Evolutionary conservation across 352 stramenopile genomes (phyloP), one percentile per base, ranked within the genome.

Genomic region (Phytophthora brassicae): DNA sequence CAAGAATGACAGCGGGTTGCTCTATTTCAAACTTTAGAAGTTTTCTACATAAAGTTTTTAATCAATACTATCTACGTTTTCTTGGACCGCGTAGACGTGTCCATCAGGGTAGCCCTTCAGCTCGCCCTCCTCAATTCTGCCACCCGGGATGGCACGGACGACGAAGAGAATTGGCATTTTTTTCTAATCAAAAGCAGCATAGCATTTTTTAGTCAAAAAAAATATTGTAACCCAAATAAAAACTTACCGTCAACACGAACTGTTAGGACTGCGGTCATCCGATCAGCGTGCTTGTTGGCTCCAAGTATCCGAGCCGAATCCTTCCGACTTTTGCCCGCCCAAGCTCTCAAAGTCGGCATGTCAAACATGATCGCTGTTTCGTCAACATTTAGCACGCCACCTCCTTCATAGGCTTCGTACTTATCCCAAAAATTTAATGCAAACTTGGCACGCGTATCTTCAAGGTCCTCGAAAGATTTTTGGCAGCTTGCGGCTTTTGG

Each of bases 11-110:
- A 6, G 52, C 44, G 12, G 59, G 50, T 23, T n/a, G 13, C 4
- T 54, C 42, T 31, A 66, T 43, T 26, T 61, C 24, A 41, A 41
- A 66, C 19, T 66, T 53, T 42, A 66, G 17, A 7, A 60, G 7
- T 56, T 43, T 56, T 50, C 28, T 38, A 26, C 20, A 19, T 56
- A 51, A 44, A 51, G 49, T 2, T 38, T 14, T 45, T 24, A 56
- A 1, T 35, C 44, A 11, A 14, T 23, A 7, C n/a, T n/a, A n/a
- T n/a, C n/a, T n/a, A n/a, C n/a, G n/a, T n/a, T n/a, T n/a, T n/a
- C n/a, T n/a, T n/a, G n/a, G n/a, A n/a, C n/a, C n/a, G n/a, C n/a
- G n/a, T n/a, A n/a, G n/a, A n/a, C n/a, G n/a, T n/a, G n/a, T n/a
- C n/a, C n/a, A n/a, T n/a, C n/a, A n/a, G n/a, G n/a, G n/a, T n/a